A percentile compares a stretch with the other conserved stretches of the same genome.
These are phyloP conservation scores for Taxillus chinensis DNA, from an alignment of 164 flowering plant species.

Conservation along the genomic window DNA sequence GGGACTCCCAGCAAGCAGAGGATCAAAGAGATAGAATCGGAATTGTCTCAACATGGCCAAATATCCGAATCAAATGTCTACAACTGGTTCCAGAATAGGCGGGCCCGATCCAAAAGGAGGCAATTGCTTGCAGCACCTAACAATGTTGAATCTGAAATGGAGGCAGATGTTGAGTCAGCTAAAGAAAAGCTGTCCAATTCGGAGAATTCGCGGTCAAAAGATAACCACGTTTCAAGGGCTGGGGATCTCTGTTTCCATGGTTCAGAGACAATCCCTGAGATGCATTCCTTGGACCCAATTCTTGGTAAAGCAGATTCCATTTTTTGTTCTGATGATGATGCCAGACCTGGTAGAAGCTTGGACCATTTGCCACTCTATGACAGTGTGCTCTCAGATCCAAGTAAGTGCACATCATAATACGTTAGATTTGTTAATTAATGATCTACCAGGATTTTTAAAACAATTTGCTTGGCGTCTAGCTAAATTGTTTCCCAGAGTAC, in stretches of 20 bases:
- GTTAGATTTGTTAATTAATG: too few relatives aligned
- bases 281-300: slow-evolving; percentile 36
- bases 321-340: slow-evolving; percentile 28
- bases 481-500: too few relatives aligned
- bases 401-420: slow-evolving; percentile 13
- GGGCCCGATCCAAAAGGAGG: background rate
- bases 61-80: slow-evolving; percentile 1
- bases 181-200: slow-evolving; percentile 55
- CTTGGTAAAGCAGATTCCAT: slow-evolving; percentile 25
- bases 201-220: slow-evolving; percentile 29
- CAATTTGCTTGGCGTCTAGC: too few relatives aligned
- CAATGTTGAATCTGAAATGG: slow-evolving; percentile 51
- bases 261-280: slow-evolving; percentile 44
- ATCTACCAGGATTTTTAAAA: too few relatives aligned
- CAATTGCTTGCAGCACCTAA: slow-evolving; percentile 15
- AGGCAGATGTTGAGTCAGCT: slow-evolving; percentile 64
- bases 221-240: slow-evolving; percentile 19
- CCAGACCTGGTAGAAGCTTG: slow-evolving; percentile 28
- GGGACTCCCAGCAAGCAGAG: slow-evolving; percentile 1
- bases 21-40: background rate
- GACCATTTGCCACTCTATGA: slow-evolving; percentile 44
- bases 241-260: slow-evolving; percentile 59
- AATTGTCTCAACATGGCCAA: slow-evolving; percentile 3
- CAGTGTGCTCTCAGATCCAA: slow-evolving; percentile 31
- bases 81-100: slow-evolving; percentile 3